Conservation (phyloP, 768 basidiomycete genomes). For the Lactarius hengduanensis region DNA sequence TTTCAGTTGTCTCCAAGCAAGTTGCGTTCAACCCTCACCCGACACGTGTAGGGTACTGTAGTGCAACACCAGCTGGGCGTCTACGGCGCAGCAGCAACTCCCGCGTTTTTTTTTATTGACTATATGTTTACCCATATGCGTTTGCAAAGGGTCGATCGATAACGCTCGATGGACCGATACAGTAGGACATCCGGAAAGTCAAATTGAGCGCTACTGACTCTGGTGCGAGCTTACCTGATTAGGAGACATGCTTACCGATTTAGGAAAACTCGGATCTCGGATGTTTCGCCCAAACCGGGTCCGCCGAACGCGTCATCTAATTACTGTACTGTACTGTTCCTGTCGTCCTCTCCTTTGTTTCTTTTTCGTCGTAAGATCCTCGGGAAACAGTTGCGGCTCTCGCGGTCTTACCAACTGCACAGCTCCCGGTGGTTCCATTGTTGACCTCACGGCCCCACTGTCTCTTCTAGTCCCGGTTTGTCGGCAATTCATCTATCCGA, state of each 20-base stretch:
- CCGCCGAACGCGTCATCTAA: background rate
- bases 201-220: background rate
- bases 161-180: background rate
- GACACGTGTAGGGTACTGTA: background rate
- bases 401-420: background rate
- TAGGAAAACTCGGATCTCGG: background rate
- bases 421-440: background rate
- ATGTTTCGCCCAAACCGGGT: background rate
- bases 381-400: background rate
- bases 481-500: background rate
- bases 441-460: background rate
- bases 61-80: background rate
- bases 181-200: background rate
- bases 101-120: background rate
- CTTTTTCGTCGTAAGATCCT: background rate
- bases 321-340: background rate
- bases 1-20: background rate
- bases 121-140: background rate
- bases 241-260: slow-evolving; percentile 12
- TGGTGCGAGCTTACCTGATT: background rate
- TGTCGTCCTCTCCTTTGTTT: background rate
- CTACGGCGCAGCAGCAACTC: background rate
- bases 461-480: background rate
- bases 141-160: background rate
- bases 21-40: background rate